Evolutionary conservation across 305 asterid species (phyloP).

Genomic region (Lippia alba): DNA sequence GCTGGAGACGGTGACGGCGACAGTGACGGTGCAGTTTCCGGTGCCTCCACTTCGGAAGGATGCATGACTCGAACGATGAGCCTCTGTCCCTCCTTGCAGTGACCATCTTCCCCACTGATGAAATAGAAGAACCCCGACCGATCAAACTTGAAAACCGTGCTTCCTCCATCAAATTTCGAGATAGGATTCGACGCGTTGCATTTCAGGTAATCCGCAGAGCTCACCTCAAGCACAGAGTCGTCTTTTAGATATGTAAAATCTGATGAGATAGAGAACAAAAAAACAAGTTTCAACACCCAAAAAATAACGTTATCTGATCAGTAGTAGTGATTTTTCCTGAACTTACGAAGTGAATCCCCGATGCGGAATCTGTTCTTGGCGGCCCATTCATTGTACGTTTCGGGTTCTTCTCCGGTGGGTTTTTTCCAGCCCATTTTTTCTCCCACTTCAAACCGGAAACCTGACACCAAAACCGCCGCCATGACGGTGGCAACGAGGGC

Average conservation of each 20-base stretch:
- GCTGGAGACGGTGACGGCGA: constrained; percentile 36
- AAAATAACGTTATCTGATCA: no score
- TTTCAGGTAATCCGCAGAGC: constrained; percentile 48
- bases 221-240: constrained; percentile 74
- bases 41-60: constrained; percentile 40
- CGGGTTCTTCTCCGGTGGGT: constrained; percentile 64
- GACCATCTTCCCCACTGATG: constrained; percentile 68
- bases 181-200: constrained; percentile 66
- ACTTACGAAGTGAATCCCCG: constrained; percentile 71
- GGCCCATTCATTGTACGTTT: constrained; percentile 84
- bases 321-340: not conserved
- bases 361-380: constrained; percentile 67
- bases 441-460: constrained; percentile 64
- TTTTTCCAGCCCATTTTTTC: constrained; percentile 56
- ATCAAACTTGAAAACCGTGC: constrained; percentile 51
- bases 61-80: constrained; percentile 74
- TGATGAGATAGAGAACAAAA: constrained; percentile 22
- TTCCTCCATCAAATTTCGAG: constrained; percentile 57
- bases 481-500: constrained; percentile 38
- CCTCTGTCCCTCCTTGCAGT: constrained; percentile 69
- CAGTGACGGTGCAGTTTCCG: constrained; percentile 39
- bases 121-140: constrained; percentile 66
- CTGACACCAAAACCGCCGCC: constrained; percentile 38
- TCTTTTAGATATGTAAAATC: constrained; percentile 72
- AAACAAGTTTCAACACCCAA: not conserved